These are phyloP conservation scores for Halteria grandinella DNA, from an alignment of 73 alveolate species.

Conservation along the genomic window DNA sequence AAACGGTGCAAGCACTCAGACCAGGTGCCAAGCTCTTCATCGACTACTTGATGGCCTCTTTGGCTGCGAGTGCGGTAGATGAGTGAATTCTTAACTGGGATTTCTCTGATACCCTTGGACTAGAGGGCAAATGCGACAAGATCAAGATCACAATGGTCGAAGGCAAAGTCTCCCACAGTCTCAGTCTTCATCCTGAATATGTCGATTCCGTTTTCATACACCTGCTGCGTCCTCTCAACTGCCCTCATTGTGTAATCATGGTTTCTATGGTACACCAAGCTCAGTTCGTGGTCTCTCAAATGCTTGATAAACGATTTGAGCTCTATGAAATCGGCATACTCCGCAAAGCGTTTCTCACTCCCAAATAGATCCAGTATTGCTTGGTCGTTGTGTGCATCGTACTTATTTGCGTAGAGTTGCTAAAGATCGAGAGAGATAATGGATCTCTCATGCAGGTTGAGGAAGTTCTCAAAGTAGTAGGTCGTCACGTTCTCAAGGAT, in stretches of 20 bases:
- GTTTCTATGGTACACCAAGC: slow-evolving; percentile 51
- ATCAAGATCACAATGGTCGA: slow-evolving; percentile 56
- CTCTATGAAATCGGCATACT: slow-evolving; percentile 52
- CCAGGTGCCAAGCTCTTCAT: too few relatives aligned
- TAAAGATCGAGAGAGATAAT: too few relatives aligned
- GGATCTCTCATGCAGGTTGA: slow-evolving; percentile 38
- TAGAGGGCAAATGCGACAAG: slow-evolving; percentile 32
- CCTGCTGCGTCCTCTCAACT: slow-evolving; percentile 27
- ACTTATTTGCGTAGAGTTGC: too few relatives aligned
- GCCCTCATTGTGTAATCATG: slow-evolving; percentile 1
- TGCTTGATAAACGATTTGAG: slow-evolving; percentile 47
- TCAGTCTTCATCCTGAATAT: slow-evolving; percentile 50
- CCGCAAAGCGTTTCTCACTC: slow-evolving; percentile 25
- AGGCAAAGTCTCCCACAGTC: slow-evolving; percentile 37
- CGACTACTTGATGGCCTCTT: too few relatives aligned
- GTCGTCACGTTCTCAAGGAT: slow-evolving; percentile 64
- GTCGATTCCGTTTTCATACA: slow-evolving; percentile 61
- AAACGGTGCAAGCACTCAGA: too few relatives aligned
- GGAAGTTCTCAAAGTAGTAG: slow-evolving; percentile 62
- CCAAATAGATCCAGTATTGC: slow-evolving; percentile 25
- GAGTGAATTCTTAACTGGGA: slow-evolving; percentile 37
- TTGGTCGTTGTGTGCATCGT: too few relatives aligned
- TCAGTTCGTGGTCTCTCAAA: slow-evolving; percentile 56
- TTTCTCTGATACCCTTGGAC: slow-evolving; percentile 64
- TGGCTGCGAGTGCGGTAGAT: slow-evolving; percentile 33